Base-by-base conservation (phyloP, 352 stramenopile species). In the Pythium catenulatum region DNA sequence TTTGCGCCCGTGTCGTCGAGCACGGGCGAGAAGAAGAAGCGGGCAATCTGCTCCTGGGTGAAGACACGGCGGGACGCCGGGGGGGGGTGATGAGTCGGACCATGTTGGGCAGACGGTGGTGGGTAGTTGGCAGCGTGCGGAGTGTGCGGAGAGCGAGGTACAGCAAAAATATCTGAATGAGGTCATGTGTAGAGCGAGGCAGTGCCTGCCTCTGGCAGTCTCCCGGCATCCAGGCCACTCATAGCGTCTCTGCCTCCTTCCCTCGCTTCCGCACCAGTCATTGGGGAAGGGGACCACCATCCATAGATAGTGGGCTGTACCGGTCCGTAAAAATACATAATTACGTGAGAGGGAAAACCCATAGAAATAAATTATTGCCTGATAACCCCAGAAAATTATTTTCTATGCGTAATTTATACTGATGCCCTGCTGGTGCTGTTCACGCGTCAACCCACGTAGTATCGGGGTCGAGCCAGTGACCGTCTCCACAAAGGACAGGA, bases 401-500 rank as follows among this genome's bases (percentile, higher is more conserved):
- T 37, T 68, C 34, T 37, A 68, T 6, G 58, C 58, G 58, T 68
- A 37, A 68, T 68, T 68, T 68, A 68, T 56, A n/a, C n/a, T n/a
- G n/a, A n/a, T n/a, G n/a, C n/a, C n/a, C n/a, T 58, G 48, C 48
- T 58, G 48, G 48, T 58, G 50, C 34, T 59, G 50, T 59, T 59
- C 61, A 34, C 61, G 36, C 7, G 61, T 52, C 61, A 72, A 52
- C 37, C 61, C 61, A 52, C 61, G 61, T 54, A 72, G 25, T 25
- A 72, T 39, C 61, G 61, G 61, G 34, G 61, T 72, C 61, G 36
- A 11, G 7, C 61, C 61, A 25, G 61, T 72, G 4, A 52, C 61
- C 61, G 52, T 52, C 37, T 72, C 61, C 61, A 39, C 61, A 72
- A 72, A 72, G 61, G 39, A 72, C 37, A 39, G 61, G 58, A 30